Base-by-base conservation (phyloP, 805 yeast species). In the Sugiyamaella smithiae region DNA sequence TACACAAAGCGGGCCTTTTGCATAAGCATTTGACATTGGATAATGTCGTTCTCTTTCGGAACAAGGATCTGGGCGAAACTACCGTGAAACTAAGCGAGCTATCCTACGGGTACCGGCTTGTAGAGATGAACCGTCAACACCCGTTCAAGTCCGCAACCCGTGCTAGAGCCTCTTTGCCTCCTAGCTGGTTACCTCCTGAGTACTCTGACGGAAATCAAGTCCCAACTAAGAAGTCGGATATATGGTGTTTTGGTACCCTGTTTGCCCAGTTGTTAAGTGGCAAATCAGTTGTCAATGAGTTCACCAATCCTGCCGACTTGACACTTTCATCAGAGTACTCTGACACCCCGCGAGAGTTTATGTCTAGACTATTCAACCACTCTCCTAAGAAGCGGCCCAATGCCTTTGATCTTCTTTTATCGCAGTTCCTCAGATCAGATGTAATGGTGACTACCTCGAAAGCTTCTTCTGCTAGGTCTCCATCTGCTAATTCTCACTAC, bases 201-300 rank as follows among this genome's bases (percentile, higher is more conserved):
- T 55, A 82, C n/a, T 62, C 65, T 51, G 64, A 58, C 31, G 63
- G 60, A 12, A 67, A 62, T 43, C 59, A 66, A 29, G 78, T 74
- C 49, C 83, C 85, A 11, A 84, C 84, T 49, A 71, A 89, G 31
- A 86, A 88, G 64, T 82, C 97, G 0, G 99, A 93, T 69, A 84
- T 93, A 7, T 93, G 98, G 98, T 86, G 86, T 60, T 67, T 89
- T 33, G 99, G 97, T 5, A 87, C 87, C 0, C 64, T 85, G 5
- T 83, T 91, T 56, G 73, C 82, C 14, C 81, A 85, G 54, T 70
- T 83, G 63, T 72, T 87, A 3, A 70, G 76, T 38, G 91, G 95
- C 0, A 67, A 72, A 2, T 81, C 78, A 41, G 70, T 76, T 1
- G 67, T 78, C 0, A 73, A 78, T 8, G 78, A 75, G 20, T 84